Conservation (phyloP, 2,329 filamentous ascomycete species). For the Pseudomassariella vexata region DNA sequence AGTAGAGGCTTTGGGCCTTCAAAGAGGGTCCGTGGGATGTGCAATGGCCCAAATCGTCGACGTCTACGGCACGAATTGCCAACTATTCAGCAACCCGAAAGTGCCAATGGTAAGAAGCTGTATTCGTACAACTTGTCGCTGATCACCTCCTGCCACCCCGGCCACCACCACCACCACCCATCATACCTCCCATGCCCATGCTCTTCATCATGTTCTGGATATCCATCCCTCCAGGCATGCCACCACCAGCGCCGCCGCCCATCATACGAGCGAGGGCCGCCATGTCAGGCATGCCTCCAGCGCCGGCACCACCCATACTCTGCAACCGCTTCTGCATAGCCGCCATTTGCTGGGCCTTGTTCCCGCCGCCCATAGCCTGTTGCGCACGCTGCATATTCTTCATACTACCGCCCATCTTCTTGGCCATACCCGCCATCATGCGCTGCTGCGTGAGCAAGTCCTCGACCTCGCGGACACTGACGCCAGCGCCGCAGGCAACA, state of each 20-base stretch:
- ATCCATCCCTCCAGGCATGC: constrained; percentile 66
- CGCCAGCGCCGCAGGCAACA: constrained; percentile 84
- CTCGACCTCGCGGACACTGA: constrained; percentile 86
- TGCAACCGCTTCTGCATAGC: constrained; percentile 96
- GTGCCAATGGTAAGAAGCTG: too few relatives aligned
- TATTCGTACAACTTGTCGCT: too few relatives aligned
- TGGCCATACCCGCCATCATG: constrained; percentile 99
- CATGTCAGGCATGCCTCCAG: constrained; percentile 71
- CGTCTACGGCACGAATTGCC: too few relatives aligned
- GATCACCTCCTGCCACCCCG: constrained; percentile 22
- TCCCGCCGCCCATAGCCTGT: constrained; percentile 82
- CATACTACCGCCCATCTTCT: constrained; percentile 97
- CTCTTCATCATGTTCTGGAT: constrained; percentile 78
- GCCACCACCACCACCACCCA: constrained; percentile 33
- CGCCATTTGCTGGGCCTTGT: constrained; percentile 88
- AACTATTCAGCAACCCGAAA: too few relatives aligned
- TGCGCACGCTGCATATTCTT: constrained; percentile 96
- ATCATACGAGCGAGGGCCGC: constrained; percentile 89
- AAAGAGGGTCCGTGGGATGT: too few relatives aligned
- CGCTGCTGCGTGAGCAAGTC: constrained; percentile 95
- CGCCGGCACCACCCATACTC: constrained; percentile 76
- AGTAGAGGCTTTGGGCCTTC: too few relatives aligned
- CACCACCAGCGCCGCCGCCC: constrained; percentile 61
- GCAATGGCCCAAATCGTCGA: too few relatives aligned
- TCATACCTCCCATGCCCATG: constrained; percentile 58